phyloP scores from a whole-genome alignment of 805 yeast species.

The Metschnikowia borealis region DNA sequence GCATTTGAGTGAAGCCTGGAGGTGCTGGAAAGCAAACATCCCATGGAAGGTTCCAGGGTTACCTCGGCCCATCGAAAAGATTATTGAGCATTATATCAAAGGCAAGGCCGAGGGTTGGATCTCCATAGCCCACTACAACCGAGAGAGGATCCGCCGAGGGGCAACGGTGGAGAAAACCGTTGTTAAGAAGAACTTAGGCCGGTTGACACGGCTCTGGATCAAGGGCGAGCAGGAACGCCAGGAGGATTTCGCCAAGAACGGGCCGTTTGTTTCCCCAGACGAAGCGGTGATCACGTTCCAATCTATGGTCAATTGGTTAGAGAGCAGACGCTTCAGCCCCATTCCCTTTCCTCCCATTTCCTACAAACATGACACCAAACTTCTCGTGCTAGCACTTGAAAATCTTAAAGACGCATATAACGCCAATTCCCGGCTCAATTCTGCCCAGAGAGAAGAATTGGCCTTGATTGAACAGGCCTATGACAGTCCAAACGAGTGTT shows the following conservation, averaged over 20 bases:
- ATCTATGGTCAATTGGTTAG: slow-evolving; percentile 90
- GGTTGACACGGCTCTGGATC: slow-evolving; percentile 88
- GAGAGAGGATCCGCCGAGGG: slow-evolving; percentile 87
- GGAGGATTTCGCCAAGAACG: slow-evolving; percentile 69
- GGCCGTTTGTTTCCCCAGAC: slow-evolving; percentile 80
- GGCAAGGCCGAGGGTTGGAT: slow-evolving; percentile 98
- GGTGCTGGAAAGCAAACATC: slow-evolving; percentile 98
- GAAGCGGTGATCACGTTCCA: slow-evolving; percentile 86
- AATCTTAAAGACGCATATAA: slow-evolving; percentile 73
- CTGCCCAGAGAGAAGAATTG: slow-evolving; percentile 86
- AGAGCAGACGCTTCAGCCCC: slow-evolving; percentile 74
- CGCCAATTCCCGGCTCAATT: slow-evolving; percentile 66
- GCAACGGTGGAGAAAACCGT: slow-evolving; percentile 91
- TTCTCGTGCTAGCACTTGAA: slow-evolving; percentile 85
- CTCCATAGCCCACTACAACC: slow-evolving; percentile 84
- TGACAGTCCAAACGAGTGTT: slow-evolving; percentile 92
- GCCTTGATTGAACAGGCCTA: slow-evolving; percentile 94
- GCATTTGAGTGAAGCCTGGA: slow-evolving; percentile 97
- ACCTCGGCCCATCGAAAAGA: slow-evolving; percentile 83
- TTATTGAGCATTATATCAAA: slow-evolving; percentile 83
- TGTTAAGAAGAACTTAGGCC: slow-evolving; percentile 87
- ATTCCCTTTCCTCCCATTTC: slow-evolving; percentile 92
- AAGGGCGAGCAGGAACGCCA: slow-evolving; percentile 91
- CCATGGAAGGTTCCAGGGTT: slow-evolving; percentile 98
- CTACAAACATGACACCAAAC: slow-evolving; percentile 89